phyloP scores from a whole-genome alignment of 1,284 basidiomycete species.

The Puccinia polysora region DNA sequence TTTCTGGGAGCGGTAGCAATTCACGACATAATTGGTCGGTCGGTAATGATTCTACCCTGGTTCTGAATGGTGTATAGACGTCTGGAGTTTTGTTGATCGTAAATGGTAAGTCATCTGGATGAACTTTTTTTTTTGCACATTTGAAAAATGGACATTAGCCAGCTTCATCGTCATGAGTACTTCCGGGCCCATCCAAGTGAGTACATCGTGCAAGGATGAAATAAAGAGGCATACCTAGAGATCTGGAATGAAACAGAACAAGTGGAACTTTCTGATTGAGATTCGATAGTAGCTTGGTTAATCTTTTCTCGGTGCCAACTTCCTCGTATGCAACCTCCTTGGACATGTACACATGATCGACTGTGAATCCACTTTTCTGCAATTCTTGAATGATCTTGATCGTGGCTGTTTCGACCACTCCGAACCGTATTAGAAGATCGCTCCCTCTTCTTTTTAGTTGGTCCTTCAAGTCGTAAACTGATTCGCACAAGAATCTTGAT shows the following conservation, averaged over 20 bases:
- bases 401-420: slow-evolving; percentile 55
- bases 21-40: slow-evolving; percentile 52
- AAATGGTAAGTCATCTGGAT: slow-evolving; percentile 56
- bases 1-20: slow-evolving; percentile 48
- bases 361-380: slow-evolving; percentile 52
- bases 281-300: neutral
- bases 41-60: slow-evolving; percentile 56
- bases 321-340: slow-evolving; percentile 53
- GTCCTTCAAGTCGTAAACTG: slow-evolving; percentile 57
- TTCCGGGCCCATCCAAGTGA: too few species aligned
- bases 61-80: slow-evolving; percentile 58
- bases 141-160: too few species aligned
- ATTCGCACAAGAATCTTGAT: slow-evolving; percentile 58
- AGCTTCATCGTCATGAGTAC: too few species aligned
- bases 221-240: slow-evolving; percentile 10
- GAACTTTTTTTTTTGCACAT: slow-evolving; percentile 49
- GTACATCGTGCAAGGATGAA: neutral
- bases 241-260: slow-evolving; percentile 26
- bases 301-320: slow-evolving; percentile 31
- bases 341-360: slow-evolving; percentile 56
- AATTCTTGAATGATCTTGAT: slow-evolving; percentile 54
- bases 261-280: slow-evolving; percentile 21
- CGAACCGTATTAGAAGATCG: slow-evolving; percentile 58
- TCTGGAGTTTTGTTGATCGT: slow-evolving; percentile 55
- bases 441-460: slow-evolving; percentile 54